phyloP scores from a whole-genome alignment of 371 early-diverging fungal species.

The Mortierella sp. region DNA sequence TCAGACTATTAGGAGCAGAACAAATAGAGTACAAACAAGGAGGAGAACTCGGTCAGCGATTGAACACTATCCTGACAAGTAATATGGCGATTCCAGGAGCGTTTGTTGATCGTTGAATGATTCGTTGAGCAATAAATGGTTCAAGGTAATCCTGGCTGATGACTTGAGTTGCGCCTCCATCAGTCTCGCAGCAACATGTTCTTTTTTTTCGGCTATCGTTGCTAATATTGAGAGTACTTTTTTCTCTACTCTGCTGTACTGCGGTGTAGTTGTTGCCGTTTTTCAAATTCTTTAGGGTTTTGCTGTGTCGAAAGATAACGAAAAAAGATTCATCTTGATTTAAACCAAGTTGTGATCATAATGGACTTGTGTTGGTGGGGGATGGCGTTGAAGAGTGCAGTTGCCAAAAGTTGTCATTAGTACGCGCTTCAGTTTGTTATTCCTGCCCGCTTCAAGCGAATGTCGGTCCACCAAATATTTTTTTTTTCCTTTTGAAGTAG shows the following conservation, averaged over 20 bases:
- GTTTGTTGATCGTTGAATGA: neutral
- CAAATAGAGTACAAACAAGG: conserved; percentile 3
- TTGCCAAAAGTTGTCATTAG: neutral
- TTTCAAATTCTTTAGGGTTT: no score
- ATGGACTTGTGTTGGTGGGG: neutral
- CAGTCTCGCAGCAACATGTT: no score
- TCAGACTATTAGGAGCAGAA: conserved; percentile 82
- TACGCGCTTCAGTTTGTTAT: neutral
- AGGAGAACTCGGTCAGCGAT: conserved; percentile 16
- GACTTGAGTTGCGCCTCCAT: no score
- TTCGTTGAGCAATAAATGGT: no score
- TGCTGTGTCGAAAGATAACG: no score
- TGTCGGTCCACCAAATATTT: neutral
- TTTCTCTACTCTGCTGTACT: no score
- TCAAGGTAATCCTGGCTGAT: no score
- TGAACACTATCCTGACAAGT: neutral
- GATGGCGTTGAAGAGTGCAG: neutral
- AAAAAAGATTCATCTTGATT: no score
- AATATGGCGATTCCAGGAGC: neutral
- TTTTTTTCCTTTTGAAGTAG: neutral
- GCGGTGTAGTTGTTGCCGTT: neutral
- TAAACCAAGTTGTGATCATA: neutral
- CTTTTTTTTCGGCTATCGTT: no score
- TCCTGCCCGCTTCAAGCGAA: neutral
- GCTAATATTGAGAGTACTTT: no score